Percentiles rank a stretch among this genome's conserved stretches.
Conservation (phyloP, 208 protist species). For the Wallacemonas sp. region DNA sequence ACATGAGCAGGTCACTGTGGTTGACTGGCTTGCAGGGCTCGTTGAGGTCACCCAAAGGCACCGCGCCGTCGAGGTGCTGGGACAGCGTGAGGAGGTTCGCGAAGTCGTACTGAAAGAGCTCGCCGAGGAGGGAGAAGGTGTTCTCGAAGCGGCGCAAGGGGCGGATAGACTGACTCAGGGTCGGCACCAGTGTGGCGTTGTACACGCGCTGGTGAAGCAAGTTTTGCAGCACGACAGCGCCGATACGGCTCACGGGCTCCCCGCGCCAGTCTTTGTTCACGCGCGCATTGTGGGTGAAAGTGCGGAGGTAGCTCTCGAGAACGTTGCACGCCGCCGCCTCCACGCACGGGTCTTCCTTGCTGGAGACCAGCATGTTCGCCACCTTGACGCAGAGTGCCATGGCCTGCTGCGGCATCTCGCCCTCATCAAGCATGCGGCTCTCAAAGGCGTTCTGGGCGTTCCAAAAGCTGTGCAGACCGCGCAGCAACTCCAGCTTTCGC, state of each 20-base stretch:
- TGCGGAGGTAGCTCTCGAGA: constrained; percentile 68
- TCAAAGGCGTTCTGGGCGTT: constrained; percentile 72
- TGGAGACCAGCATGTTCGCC: constrained; percentile 25
- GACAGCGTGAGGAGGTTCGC: constrained; percentile 47
- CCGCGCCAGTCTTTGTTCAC: constrained; percentile 9
- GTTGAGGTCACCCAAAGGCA: constrained; percentile 47
- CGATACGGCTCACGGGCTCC: constrained; percentile 37
- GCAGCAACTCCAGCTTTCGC: constrained; percentile 82
- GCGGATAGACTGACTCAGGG: constrained; percentile 48
- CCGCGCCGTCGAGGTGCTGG: constrained; percentile 37
- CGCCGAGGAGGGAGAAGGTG: constrained; percentile 54
- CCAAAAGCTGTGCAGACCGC: constrained; percentile 76
- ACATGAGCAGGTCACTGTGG: neutral
- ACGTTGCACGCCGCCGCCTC: constrained; percentile 62
- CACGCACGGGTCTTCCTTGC: constrained; percentile 62
- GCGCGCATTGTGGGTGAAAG: constrained; percentile 40
- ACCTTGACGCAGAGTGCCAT: constrained; percentile 39
- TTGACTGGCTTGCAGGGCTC: constrained; percentile 25
- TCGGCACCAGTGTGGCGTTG: constrained; percentile 69
- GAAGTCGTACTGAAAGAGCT: constrained; percentile 70
- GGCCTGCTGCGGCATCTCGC: constrained; percentile 26
- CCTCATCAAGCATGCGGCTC: constrained; percentile 49
- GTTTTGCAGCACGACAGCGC: constrained; percentile 36
- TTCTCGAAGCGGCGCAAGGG: constrained; percentile 52
- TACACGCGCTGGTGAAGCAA: constrained; percentile 70